A percentile compares a stretch with the other conserved stretches of the same genome.
These are phyloP conservation scores for Oxytropis ochrocephala DNA, from an alignment of 306 rosid species.

Conservation along the genomic window DNA sequence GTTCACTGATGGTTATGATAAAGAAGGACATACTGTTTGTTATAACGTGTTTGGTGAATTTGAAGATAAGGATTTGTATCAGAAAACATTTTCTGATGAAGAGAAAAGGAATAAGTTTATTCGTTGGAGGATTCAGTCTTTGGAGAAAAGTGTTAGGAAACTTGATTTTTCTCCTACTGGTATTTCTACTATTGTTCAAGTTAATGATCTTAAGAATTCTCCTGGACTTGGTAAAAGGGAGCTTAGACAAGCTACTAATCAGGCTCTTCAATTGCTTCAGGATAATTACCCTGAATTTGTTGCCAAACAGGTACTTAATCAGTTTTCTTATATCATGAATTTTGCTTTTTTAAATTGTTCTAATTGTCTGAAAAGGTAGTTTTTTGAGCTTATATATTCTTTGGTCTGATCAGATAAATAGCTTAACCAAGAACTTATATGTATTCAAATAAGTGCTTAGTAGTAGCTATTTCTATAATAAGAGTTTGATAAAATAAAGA, in stretches of 20 bases:
- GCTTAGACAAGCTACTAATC: slow-evolving; percentile 69
- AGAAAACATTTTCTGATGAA: slow-evolving; percentile 64
- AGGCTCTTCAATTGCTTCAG: slow-evolving; percentile 69
- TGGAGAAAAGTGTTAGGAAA: slow-evolving; percentile 73
- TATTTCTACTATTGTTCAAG: slow-evolving; percentile 55
- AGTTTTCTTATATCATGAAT: neutral
- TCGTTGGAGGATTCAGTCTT: slow-evolving; percentile 73
- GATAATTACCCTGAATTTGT: slow-evolving; percentile 93
- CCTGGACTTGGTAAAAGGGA: slow-evolving; percentile 74
- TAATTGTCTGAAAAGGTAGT: neutral
- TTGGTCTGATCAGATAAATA: no score
- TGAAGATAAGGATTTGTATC: slow-evolving; percentile 55
- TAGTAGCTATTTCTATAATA: no score
- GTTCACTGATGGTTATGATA: slow-evolving; percentile 50
- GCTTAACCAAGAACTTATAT: no score
- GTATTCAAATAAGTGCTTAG: no score
- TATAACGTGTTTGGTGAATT: slow-evolving; percentile 86
- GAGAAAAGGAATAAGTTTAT: slow-evolving; percentile 67
- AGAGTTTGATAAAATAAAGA: no score
- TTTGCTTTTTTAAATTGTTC: neutral
- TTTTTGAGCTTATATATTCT: no score
- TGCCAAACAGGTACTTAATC: slow-evolving; percentile 53
- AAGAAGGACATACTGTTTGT: slow-evolving; percentile 66
- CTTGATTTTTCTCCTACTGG: slow-evolving; percentile 53
- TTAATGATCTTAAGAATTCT: slow-evolving; percentile 71